These are phyloP conservation scores for Arthrobotrys pseudoclavata DNA, from an alignment of 2,329 filamentous ascomycete genomes.

Conservation along the genomic window DNA sequence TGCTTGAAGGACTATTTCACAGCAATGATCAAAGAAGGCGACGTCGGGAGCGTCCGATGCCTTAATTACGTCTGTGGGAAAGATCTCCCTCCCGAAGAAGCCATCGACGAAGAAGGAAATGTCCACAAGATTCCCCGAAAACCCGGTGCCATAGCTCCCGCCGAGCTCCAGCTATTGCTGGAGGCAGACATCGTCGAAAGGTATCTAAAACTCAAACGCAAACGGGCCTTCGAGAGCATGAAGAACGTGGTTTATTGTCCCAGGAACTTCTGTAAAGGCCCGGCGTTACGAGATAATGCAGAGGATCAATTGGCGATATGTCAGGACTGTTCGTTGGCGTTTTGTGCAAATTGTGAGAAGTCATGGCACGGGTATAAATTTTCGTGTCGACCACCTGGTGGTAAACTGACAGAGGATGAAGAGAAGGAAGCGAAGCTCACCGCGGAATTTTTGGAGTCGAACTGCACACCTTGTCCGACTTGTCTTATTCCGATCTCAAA, in stretches of 20 bases:
- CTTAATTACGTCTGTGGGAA: conserved; percentile 83
- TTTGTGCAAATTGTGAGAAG: conserved; percentile 79
- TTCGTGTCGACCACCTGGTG: conserved; percentile 75
- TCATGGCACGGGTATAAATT: conserved; percentile 94
- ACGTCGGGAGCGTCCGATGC: conserved; percentile 83
- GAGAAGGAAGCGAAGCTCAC: conserved; percentile 88
- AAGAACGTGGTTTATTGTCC: conserved; percentile 94
- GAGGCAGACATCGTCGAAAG: conserved; percentile 81
- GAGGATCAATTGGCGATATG: conserved; percentile 79
- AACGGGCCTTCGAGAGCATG: conserved; percentile 90
- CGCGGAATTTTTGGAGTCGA: conserved; percentile 82
- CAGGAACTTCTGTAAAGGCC: conserved; percentile 90
- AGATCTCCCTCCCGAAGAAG: conserved; percentile 67
- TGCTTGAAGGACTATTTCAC: conserved; percentile 93
- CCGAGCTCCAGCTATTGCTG: conserved; percentile 72
- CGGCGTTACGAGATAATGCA: conserved; percentile 71
- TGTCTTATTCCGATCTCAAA: conserved; percentile 89
- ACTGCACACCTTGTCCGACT: conserved; percentile 90
- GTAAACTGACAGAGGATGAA: conserved; percentile 73
- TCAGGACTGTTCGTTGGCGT: conserved; percentile 89
- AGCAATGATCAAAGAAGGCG: conserved; percentile 86
- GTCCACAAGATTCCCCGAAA: conserved; percentile 57
- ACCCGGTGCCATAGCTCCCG: conserved; percentile 62
- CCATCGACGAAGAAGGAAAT: conserved; percentile 41
- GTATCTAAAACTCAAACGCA: conserved; percentile 91